phyloP scores from a whole-genome alignment of 192 early-diverging fungal species.

The Backusella australiensis region DNA sequence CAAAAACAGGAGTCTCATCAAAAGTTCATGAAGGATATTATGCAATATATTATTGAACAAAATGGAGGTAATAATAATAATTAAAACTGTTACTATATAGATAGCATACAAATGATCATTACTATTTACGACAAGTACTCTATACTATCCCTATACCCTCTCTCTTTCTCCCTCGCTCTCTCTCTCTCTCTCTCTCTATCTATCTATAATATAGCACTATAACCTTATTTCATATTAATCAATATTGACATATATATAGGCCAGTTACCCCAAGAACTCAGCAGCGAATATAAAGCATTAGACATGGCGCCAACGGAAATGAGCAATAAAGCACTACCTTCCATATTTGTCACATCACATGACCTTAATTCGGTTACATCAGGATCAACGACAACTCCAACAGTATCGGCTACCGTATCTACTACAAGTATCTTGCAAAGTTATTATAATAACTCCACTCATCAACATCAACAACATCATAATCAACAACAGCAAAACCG shows the following conservation, averaged over 20 bases:
- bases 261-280: constrained; percentile 19
- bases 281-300: background rate
- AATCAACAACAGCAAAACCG: background rate
- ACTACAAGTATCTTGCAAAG: background rate
- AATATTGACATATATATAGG: background rate
- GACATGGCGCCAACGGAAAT: background rate
- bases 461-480: background rate
- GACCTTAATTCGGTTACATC: background rate
- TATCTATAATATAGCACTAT: background rate
- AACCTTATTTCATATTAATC: background rate
- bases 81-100: background rate
- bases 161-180: too few species aligned
- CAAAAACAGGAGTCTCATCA: constrained; percentile 67
- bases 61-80: constrained; percentile 21
- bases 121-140: background rate
- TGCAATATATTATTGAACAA: constrained; percentile 53
- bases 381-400: background rate
- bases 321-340: constrained; percentile 12
- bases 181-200: background rate
- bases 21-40: constrained; percentile 60
- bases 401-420: background rate
- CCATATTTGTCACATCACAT: constrained; percentile 32
- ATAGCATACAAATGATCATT: background rate
- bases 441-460: constrained; percentile 2
- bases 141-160: background rate